Evolutionary conservation across 768 basidiomycete species (phyloP).

Genomic region (Clathrus columnatus): DNA sequence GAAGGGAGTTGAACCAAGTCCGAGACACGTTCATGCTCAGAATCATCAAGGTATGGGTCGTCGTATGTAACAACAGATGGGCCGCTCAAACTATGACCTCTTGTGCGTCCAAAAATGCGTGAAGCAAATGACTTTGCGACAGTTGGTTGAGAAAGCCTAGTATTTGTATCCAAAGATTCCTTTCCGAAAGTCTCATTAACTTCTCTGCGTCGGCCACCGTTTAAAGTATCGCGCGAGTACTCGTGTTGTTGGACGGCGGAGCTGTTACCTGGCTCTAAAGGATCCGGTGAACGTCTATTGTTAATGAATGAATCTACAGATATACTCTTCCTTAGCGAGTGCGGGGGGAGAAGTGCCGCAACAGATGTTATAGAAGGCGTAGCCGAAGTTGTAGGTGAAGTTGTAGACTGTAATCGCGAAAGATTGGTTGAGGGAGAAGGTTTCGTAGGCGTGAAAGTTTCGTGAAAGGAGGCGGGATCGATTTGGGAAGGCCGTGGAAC

Average conservation of each 20-base stretch:
- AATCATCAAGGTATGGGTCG: constrained; percentile 9
- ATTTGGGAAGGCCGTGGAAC: constrained; percentile 10
- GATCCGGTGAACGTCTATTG: constrained; percentile 25
- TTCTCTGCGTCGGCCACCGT: background rate
- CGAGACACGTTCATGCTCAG: constrained; percentile 5
- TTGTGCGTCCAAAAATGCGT: constrained; percentile 6
- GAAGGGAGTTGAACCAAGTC: constrained; percentile 5
- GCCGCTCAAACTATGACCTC: constrained; percentile 9
- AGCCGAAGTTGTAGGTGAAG: constrained; percentile 17
- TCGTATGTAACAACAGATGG: constrained; percentile 1
- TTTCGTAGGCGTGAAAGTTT: constrained; percentile 30
- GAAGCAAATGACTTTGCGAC: constrained; percentile 4
- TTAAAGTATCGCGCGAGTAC: background rate
- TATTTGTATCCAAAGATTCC: background rate
- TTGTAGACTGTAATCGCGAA: constrained; percentile 17
- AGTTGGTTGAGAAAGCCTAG: background rate
- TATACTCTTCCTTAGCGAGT: constrained; percentile 57
- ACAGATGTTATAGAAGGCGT: constrained; percentile 17
- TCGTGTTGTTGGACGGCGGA: background rate
- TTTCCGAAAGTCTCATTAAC: background rate
- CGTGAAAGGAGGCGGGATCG: constrained; percentile 28
- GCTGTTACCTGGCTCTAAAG: constrained; percentile 5
- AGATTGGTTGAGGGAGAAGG: constrained; percentile 27
- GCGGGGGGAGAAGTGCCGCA: constrained; percentile 26
- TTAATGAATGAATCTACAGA: constrained; percentile 70